Base-by-base conservation (phyloP, 208 protist species). In the Angomonas ambiguus region DNA sequence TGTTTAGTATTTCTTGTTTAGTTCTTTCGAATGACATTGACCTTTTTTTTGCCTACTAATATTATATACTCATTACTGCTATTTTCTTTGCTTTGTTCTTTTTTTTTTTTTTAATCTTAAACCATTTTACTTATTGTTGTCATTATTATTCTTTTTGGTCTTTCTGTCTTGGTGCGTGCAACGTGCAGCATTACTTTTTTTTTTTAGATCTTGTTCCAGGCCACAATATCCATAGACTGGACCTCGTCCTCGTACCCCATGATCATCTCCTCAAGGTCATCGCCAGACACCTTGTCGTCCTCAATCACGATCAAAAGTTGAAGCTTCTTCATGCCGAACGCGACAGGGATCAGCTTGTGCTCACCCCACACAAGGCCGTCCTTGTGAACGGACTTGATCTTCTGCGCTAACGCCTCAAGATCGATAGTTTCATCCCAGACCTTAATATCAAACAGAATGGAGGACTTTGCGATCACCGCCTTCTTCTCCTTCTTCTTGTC, bases 311-410 rank as follows among this genome's bases (percentile, higher is more conserved):
- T 83, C 56, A 92, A 82, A 77, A 97, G 93, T 72, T 96, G 84
- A n/a, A 98, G 84, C 84, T 98, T 98, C 83, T 97, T 98, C 51
- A 98, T 91, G 66, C 96, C 96, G 69, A 96, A 98, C 35, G 91
- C 96, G 31, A 98, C 79, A 13, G 93, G 82, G 51, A 94, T 81
- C 18, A 97, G 76, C 80, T 97, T 96, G 72, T 87, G 69, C 62
- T 90, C 82, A 69, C 93, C 92, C 93, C 95, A 98, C 11, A 94
- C 42, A 18, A 98, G 89, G 41, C 95, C 95, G 33, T 94, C 85
- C 64, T 90, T 89, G 64, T 88, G 22, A 57, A 94, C 87, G 2
- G 80, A 81, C 65, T 95, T 82, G 49, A 97, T 74, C 75, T 91
- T 88, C 63, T 79, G 22, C 38, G 91, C 92, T 6, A 98, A 80